Conservation (phyloP, 2,329 filamentous ascomycete genomes). For the Davidsoniella virescens region DNA sequence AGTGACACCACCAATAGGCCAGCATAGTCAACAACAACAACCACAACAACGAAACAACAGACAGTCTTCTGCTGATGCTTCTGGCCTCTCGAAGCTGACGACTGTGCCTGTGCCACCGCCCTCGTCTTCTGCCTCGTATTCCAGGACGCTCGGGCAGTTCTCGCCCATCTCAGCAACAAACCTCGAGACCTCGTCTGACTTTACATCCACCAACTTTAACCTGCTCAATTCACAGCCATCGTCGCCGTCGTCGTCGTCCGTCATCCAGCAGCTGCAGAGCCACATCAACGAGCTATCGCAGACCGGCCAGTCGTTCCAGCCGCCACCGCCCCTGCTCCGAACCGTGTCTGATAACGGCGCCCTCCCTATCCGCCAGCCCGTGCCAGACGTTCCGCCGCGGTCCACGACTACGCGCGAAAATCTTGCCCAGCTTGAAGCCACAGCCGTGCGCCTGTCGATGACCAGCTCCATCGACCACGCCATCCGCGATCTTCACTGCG, state of each 20-base stretch:
- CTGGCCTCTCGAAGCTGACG: not conserved
- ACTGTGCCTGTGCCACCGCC: not conserved
- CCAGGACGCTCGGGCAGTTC: conserved; percentile 1
- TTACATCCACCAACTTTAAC: not conserved
- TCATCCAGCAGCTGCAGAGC: conserved; percentile 15
- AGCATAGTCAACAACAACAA: not conserved
- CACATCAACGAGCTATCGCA: conserved; percentile 5
- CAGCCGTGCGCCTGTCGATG: conserved; percentile 56
- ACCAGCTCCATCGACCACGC: conserved; percentile 64
- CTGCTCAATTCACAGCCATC: conserved; percentile 1
- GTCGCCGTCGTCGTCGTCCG: conserved; percentile 8
- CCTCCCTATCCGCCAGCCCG: conserved; percentile 37
- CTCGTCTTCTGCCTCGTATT: conserved; percentile 5
- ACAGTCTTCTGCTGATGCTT: not conserved
- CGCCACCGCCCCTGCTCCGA: conserved; percentile 29
- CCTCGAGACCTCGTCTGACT: conserved; percentile 1
- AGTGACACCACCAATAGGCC: no score
- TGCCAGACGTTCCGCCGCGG: conserved; percentile 44
- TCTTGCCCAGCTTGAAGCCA: conserved; percentile 58
- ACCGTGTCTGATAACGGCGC: conserved; percentile 29
- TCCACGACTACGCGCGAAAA: conserved; percentile 48
- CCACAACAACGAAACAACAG: not conserved
- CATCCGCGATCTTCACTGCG: conserved; percentile 55
- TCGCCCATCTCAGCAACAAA: conserved; percentile 8
- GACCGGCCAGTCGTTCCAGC: not conserved